Evolutionary conservation across 805 yeast genomes (phyloP), one percentile per base, ranked within the genome.

Genomic region (Osmozyma mogii): DNA sequence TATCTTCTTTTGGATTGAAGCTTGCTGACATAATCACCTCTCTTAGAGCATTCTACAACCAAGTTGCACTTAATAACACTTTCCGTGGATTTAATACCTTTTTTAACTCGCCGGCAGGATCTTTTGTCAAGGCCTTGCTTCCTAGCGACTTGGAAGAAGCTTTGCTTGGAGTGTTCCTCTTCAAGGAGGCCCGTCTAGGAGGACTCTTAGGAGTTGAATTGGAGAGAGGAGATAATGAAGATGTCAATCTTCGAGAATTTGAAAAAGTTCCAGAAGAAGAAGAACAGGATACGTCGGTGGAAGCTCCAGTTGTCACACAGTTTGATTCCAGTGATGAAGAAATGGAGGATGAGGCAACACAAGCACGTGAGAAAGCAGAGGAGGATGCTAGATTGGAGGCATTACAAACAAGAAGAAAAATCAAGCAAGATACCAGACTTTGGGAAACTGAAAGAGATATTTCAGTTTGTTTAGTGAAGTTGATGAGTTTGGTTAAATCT

Each of bases 221-320:
- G 30, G 78, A 72, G 24, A 60, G 80, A 41, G 58, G 55, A 14
- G 76, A 64, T 19, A 58, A 62, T 13, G 83, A 77, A 44, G 76
- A 57, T 37, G 72, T 67, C 11, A 58, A 63, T 30, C 54, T 48
- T 22, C 59, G 49, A 6, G 61, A 55, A 13, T 36, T 25, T 11
- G 29, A 12, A n/a, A 6, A 5, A 13, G 15, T 14, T 5, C 6
- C 6, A 24, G 9, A 8, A 20, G 17, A n/a, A 5, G 4, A 5
- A 17, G 27, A 9, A 21, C 25, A 9, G n/a, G n/a, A n/a, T n/a
- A n/a, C n/a, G n/a, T n/a, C n/a, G n/a, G n/a, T n/a, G n/a, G n/a
- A 18, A 9, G 9, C 20, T 7, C 20, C 20, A 9, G 9, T 18
- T 18, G 20, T 18, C 9, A 9, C 7, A 9, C 9, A 18, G 20